Evolutionary conservation across 768 basidiomycete species (phyloP), one percentile per base, ranked within the genome.

Genomic region (Collybia sordida): DNA sequence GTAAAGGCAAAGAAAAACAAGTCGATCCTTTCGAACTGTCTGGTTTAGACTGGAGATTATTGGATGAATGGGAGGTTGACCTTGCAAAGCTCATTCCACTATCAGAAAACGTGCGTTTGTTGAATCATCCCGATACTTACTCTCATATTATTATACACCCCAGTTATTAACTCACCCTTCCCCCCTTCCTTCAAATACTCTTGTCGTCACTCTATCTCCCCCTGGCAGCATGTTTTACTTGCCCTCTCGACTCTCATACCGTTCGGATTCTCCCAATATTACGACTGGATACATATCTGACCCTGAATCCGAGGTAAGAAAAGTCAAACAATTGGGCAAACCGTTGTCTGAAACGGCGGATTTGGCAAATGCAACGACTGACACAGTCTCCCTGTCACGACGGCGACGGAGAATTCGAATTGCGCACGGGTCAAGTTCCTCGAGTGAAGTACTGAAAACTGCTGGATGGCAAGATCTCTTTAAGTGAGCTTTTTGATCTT

Each of bases 131-230:
- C 49, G 31, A 34, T 45, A 35, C 37, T 47, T 43, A 42, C 49
- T 42, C 37, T 53, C 36, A 46, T 60, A 25, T 63, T 43, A 41
- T 53, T 41, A 51, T 49, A 41, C 42, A 23, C 61, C 54, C 11
- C 49, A 71, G 68, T 48, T 66, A 50, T 58, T 63, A 43, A 50
- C 55, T 34, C 51, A 64, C 45, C 52, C 75, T 59, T 45, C 65
- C 4, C 72, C 72, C 42, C 65, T 93, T 24, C 83, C 89, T 1
- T 85, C 84, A 14, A 94, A 94, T 60, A 83, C 88, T 1, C 72
- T 92, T 6, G 67, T 93, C 14, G 53, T 93, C 37, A 74, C 80
- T 14, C 74, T 93, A 45, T 72, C 80, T 12, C 86, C 86, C 6
- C 78, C 77, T 15, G 81, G 79, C 4, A 70, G 79, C 57, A 72